Percentiles rank a stretch among this genome's conserved stretches.
Evolutionary conservation across 2,329 filamentous ascomycete species (phyloP).

Genomic region (Purpureocillium takamizusanense): DNA sequence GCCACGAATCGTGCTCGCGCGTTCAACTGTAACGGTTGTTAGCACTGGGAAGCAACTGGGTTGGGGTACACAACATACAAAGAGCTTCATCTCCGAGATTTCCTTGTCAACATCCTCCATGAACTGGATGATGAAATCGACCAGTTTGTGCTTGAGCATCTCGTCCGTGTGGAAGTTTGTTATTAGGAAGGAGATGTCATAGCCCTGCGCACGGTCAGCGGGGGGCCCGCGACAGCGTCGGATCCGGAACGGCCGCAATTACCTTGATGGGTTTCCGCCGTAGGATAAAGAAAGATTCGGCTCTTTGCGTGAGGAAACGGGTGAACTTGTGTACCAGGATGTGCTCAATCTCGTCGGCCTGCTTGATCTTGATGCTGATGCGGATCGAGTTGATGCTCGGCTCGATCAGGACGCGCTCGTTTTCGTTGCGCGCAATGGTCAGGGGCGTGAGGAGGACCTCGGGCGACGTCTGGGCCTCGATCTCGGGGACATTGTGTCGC

Average conservation of each 20-base stretch:
- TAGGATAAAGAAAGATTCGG: constrained; percentile 94
- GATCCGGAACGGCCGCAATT: not conserved
- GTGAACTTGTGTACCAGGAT: constrained; percentile 99
- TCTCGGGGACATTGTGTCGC: constrained; percentile 95
- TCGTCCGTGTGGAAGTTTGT: constrained; percentile 98
- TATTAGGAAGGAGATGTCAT: constrained; percentile 97
- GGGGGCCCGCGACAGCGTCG: constrained; percentile 5
- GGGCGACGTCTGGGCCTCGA: constrained; percentile 86
- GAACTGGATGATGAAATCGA: constrained; percentile 98
- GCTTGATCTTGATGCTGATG: constrained; percentile 98
- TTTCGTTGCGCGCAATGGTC: constrained; percentile 88
- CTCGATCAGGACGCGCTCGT: constrained; percentile 93
- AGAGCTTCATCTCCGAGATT: constrained; percentile 99
- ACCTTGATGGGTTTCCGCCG: constrained; percentile 93
- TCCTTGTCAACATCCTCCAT: constrained; percentile 99
- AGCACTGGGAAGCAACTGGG: constrained; percentile 2
- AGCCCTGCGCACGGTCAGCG: constrained; percentile 51
- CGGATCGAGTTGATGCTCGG: constrained; percentile 94
- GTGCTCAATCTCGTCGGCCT: constrained; percentile 97
- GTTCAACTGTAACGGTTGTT: constrained; percentile 64
- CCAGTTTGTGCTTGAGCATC: constrained; percentile 98
- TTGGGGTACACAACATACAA: constrained; percentile 64
- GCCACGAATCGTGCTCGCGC: constrained; percentile 94
- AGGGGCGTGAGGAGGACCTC: constrained; percentile 90
- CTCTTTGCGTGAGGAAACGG: constrained; percentile 88